Base-by-base conservation (phyloP, 2,329 filamentous ascomycete genomes). In the Calonectria montana region DNA sequence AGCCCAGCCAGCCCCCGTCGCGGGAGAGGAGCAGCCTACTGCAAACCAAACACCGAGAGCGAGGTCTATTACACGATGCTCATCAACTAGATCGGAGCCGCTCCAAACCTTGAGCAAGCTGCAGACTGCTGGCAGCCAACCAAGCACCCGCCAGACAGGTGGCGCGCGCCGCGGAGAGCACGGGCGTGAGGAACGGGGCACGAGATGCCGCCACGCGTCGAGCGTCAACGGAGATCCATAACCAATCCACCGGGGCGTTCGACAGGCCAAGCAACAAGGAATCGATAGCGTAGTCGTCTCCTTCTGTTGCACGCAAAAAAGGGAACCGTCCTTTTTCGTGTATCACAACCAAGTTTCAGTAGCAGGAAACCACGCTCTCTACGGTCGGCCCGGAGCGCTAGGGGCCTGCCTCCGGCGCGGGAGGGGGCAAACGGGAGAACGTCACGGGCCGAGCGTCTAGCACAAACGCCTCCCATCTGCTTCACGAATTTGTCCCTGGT, bases 401-500 rank as follows among this genome's bases (percentile, higher is more conserved):
- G 35, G 57, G 35, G 55, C 27, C 47, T 43, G 39, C 37, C 25
- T 27, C 53, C 27, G 35, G 43, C 15, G 35, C 67, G 50, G 48
- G 67, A 35, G 31, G 31, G 31, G 31, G 31, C 31, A 35, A 35
- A 35, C 68, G 68, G 68, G 68, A 69, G 67, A 45, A 31, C 68
- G 43, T 66, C 62, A 27, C 68, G 68, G 68, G 62, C 68, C 68
- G 68, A 70, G 68, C 68, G 68, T 62, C 68, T 70, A 66, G 61
- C 25, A 27, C 27, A 39, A 66, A 61, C 57, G 57, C 37, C 57
- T 61, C 37, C 57, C 57, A 29, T 61, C 57, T 27, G 57, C 25
- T 29, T 37, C 21, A 65, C 27, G 31, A 64, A 64, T 29, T 48
- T 27, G 61, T 45, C 18, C n/a, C 13, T 25, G 59, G 16, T 10